These are phyloP conservation scores for Geotrichum candidum DNA, from an alignment of 1,139 yeast species.

Conservation along the genomic window DNA sequence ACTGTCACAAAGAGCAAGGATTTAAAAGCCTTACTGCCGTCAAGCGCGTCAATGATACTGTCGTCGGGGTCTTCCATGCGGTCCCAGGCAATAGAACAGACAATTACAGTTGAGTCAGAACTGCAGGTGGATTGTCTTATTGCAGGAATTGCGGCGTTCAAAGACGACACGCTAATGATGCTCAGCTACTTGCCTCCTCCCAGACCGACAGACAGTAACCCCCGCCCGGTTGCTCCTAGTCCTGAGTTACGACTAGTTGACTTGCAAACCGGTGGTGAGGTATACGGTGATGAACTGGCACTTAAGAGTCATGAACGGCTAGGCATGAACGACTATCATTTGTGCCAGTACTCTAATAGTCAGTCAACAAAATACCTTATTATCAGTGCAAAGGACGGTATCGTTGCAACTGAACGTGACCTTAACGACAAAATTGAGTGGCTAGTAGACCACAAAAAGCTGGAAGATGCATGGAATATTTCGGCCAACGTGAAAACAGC, in stretches of 20 bases:
- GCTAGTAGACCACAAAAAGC: conserved; percentile 53
- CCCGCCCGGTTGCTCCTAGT: conserved; percentile 29
- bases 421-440: conserved; percentile 66
- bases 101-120: conserved; percentile 51
- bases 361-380: conserved; percentile 50
- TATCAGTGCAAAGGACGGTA: conserved; percentile 76
- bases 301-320: conserved; percentile 52
- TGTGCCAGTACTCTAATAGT: conserved; percentile 32
- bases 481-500: conserved; percentile 52
- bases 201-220: conserved; percentile 19
- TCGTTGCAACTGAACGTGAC: conserved; percentile 64
- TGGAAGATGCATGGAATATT: conserved; percentile 70
- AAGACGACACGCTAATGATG: conserved; percentile 32
- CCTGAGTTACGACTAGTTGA: conserved; percentile 75
- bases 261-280: conserved; percentile 61
- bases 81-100: conserved; percentile 41
- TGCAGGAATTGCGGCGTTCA: conserved; percentile 72
- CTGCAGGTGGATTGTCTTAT: conserved; percentile 55
- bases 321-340: conserved; percentile 74
- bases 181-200: conserved; percentile 39
- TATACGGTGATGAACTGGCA: conserved; percentile 77
- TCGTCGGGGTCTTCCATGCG: conserved; percentile 27
- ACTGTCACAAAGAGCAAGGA: conserved; percentile 16
- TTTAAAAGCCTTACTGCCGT: conserved; percentile 9
- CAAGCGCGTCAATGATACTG: conserved; percentile 35